Evolutionary conservation across 2,329 filamentous ascomycete species (phyloP).

Genomic region (Sarocladiaceae sp.): DNA sequence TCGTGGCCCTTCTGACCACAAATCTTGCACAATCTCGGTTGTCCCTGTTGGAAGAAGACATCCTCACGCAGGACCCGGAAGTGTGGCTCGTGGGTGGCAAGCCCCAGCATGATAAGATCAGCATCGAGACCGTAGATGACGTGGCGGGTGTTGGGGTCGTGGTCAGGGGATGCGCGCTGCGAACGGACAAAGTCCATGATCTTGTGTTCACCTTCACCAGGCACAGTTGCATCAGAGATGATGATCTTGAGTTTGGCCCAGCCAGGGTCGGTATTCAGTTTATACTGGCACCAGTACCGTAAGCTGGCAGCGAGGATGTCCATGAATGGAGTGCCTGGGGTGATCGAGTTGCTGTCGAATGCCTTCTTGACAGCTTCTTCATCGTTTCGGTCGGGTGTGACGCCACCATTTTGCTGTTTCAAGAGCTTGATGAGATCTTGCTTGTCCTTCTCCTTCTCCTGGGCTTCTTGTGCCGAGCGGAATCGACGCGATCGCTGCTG

Average conservation of each 20-base stretch:
- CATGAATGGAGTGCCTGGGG: slow-evolving; percentile 98
- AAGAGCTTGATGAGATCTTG: slow-evolving; percentile 82
- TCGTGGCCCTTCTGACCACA: slow-evolving; percentile 93
- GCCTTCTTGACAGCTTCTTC: slow-evolving; percentile 74
- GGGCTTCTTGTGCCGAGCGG: slow-evolving; percentile 87
- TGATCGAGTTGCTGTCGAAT: slow-evolving; percentile 86
- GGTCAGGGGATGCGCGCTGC: slow-evolving; percentile 82
- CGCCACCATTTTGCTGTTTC: slow-evolving; percentile 69
- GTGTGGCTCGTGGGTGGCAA: slow-evolving; percentile 95
- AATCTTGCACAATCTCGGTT: slow-evolving; percentile 74
- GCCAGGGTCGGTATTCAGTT: slow-evolving; percentile 91
- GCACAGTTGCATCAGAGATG: slow-evolving; percentile 96
- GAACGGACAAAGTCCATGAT: slow-evolving; percentile 98
- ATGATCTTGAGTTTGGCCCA: slow-evolving; percentile 97
- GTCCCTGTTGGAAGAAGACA: slow-evolving; percentile 88
- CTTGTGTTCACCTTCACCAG: slow-evolving; percentile 97
- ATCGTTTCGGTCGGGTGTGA: slow-evolving; percentile 55
- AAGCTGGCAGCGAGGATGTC: slow-evolving; percentile 85
- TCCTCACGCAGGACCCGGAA: slow-evolving; percentile 96
- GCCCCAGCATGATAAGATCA: slow-evolving; percentile 96
- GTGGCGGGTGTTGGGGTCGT: slow-evolving; percentile 94
- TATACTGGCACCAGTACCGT: slow-evolving; percentile 96
- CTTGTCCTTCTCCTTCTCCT: slow-evolving; percentile 90
- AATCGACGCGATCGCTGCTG: slow-evolving; percentile 96
- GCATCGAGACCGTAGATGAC: slow-evolving; percentile 98